These are phyloP conservation scores for Thelonectria blattea DNA, from an alignment of 2,329 filamentous ascomycete genomes.

Conservation along the genomic window DNA sequence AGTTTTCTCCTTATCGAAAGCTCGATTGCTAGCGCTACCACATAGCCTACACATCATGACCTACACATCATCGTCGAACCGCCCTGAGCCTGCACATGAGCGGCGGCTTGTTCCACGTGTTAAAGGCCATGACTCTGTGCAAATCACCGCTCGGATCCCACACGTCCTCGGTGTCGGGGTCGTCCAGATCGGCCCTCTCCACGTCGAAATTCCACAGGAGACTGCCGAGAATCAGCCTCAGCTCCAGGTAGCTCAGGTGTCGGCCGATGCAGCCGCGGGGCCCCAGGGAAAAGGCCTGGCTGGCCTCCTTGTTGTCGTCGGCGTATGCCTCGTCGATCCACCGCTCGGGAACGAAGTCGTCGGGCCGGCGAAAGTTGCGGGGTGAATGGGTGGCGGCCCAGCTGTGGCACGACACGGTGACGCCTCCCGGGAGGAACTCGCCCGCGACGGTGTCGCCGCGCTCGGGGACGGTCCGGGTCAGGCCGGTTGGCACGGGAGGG, in stretches of 20 bases:
- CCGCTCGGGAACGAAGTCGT: conserved; percentile 54
- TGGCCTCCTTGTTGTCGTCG: conserved; percentile 48
- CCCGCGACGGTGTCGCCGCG: conserved; percentile 27
- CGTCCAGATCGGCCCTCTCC: conserved; percentile 29
- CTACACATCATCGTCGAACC: conserved; percentile 3
- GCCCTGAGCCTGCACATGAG: conserved; percentile 32
- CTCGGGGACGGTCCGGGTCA: conserved; percentile 41
- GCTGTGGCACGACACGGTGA: conserved; percentile 25
- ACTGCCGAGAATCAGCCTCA: conserved; percentile 54
- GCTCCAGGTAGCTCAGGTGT: conserved; percentile 58
- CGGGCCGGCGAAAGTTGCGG: conserved; percentile 52
- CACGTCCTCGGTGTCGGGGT: conserved; percentile 26
- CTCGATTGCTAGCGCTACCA: not conserved
- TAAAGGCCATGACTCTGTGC: conserved; percentile 30
- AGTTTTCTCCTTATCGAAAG: not conserved
- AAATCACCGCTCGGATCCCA: conserved; percentile 38
- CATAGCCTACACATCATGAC: not conserved
- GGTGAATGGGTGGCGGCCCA: conserved; percentile 50
- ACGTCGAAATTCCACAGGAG: conserved; percentile 58
- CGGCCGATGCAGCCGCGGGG: conserved; percentile 57
- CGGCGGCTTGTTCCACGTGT: conserved; percentile 38
- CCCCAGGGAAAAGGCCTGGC: conserved; percentile 56
- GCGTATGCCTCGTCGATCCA: conserved; percentile 51
- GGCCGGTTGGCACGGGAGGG: conserved; percentile 37
- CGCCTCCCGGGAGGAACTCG: conserved; percentile 11